Evolutionary conservation across 1,284 basidiomycete genomes (phyloP), one percentile per base, ranked within the genome.

Genomic region (Blastosporella zonata): DNA sequence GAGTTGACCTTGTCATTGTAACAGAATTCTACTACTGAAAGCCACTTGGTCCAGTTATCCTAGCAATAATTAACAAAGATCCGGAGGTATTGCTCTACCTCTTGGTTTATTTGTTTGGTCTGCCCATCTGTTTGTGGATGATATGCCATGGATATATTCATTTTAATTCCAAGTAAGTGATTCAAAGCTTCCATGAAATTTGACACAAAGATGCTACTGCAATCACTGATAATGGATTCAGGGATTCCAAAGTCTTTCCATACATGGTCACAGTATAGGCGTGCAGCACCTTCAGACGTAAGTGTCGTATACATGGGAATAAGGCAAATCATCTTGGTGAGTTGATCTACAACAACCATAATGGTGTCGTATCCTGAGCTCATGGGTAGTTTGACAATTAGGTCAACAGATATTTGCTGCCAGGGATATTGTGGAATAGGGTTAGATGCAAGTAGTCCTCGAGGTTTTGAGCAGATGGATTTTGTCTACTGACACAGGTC

Each of bases 91-190:
- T 61, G 49, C 45, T 71, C 64, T 0, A 75, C 34, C 23, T 51
- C 59, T 50, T 69, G 63, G 47, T 72, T 74, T 0, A 65, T 47
- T 0, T 60, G 43, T 54, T 75, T 69, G 0, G 67, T 71, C 35
- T 72, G 56, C 6, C 57, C 58, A 49, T 61, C 57, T 0, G 56
- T 57, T 23, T 60, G 54, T 3, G 58, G 69, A 40, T 71, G 66
- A 35, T 64, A 69, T 0, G 70, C 64, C 0, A 64, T 72, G 4
- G 62, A 68, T 0, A 55, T 39, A 18, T 55, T 60, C 8, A 20
- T 45, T 28, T 58, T 47, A 33, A 67, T 65, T 0, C 62, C 57
- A 0, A 66, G 42, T 9, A 61, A 28, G 3, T 41, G 35, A 27
- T 60, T 55, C 0, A 68, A 49, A 15, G 64, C 62, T 5, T 40